Conservation (phyloP, 2,329 filamentous ascomycete genomes). For the Lachnellula subtilissima region DNA sequence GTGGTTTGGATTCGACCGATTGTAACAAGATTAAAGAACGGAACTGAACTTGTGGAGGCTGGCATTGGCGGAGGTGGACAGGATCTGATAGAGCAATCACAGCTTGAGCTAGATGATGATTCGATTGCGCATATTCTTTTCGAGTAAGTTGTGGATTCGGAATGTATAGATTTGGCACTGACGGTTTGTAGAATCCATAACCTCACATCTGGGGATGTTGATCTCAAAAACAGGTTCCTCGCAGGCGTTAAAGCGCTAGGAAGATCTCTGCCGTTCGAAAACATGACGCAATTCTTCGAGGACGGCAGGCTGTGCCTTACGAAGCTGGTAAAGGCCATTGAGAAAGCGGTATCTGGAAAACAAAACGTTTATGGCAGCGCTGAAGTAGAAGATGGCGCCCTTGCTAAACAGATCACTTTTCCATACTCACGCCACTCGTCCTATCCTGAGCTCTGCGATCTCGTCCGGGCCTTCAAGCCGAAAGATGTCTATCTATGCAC, state of each 20-base stretch:
- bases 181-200: conserved; percentile 16
- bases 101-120: conserved; percentile 54
- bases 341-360: conserved; percentile 14
- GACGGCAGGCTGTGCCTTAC: conserved; percentile 19
- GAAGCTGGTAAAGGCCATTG: conserved; percentile 23
- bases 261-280: conserved; percentile 23
- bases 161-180: conserved; percentile 24
- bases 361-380: neutral
- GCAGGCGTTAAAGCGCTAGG: conserved; percentile 18
- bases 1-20: conserved; percentile 77
- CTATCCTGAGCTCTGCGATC: conserved; percentile 68
- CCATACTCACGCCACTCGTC: conserved; percentile 90
- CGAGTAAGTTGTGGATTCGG: conserved; percentile 49
- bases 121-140: conserved; percentile 32
- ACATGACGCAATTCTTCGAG: conserved; percentile 15
- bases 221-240: conserved; percentile 24
- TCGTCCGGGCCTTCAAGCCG: conserved; percentile 65
- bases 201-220: conserved; percentile 32
- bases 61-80: conserved; percentile 76
- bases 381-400: neutral
- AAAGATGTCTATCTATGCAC: conserved; percentile 82
- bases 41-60: conserved; percentile 62
- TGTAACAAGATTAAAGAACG: conserved; percentile 57
- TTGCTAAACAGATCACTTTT: conserved; percentile 49
- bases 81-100: conserved; percentile 64